A percentile compares a stretch with the other conserved stretches of the same genome.
These are phyloP conservation scores for Suillus luteus DNA, from an alignment of 768 basidiomycete species.

Conservation along the genomic window DNA sequence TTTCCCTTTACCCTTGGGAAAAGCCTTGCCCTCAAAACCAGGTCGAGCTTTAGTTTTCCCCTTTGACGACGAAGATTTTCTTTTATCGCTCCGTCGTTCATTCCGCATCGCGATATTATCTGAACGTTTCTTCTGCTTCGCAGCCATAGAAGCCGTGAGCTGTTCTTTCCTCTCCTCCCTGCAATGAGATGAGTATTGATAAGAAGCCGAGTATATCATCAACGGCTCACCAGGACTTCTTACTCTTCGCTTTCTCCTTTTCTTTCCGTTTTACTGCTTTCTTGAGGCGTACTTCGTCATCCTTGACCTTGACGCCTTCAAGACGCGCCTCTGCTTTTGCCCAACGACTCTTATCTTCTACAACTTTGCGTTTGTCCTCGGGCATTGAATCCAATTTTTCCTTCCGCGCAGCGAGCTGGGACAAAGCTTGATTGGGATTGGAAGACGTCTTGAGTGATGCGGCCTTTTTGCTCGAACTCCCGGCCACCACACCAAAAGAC, in stretches of 20 bases:
- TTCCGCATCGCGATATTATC: conserved; percentile 88
- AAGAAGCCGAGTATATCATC: neutral
- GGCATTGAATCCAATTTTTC: conserved; percentile 75
- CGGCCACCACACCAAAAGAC: conserved; percentile 65
- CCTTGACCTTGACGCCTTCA: conserved; percentile 89
- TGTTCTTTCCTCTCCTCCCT: conserved; percentile 91
- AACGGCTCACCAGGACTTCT: conserved; percentile 75
- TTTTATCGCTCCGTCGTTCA: conserved; percentile 68
- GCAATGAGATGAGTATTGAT: conserved; percentile 12
- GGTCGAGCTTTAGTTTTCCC: conserved; percentile 66
- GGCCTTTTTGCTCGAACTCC: conserved; percentile 50
- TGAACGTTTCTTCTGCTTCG: conserved; percentile 5
- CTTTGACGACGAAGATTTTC: conserved; percentile 46
- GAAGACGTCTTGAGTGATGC: conserved; percentile 67
- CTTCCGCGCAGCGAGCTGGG: conserved; percentile 75
- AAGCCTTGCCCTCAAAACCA: conserved; percentile 86
- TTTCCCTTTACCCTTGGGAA: conserved; percentile 55
- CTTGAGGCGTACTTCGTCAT: conserved; percentile 83
- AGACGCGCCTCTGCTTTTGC: conserved; percentile 85
- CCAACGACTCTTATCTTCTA: conserved; percentile 67
- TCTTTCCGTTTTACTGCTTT: conserved; percentile 93
- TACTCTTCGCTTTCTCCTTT: conserved; percentile 83
- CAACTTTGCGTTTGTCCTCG: conserved; percentile 77
- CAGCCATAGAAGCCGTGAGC: conserved; percentile 47
- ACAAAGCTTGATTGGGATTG: conserved; percentile 52